Evolutionary conservation across 768 basidiomycete genomes (phyloP).

Genomic region (Pleurotus tuber-regium): DNA sequence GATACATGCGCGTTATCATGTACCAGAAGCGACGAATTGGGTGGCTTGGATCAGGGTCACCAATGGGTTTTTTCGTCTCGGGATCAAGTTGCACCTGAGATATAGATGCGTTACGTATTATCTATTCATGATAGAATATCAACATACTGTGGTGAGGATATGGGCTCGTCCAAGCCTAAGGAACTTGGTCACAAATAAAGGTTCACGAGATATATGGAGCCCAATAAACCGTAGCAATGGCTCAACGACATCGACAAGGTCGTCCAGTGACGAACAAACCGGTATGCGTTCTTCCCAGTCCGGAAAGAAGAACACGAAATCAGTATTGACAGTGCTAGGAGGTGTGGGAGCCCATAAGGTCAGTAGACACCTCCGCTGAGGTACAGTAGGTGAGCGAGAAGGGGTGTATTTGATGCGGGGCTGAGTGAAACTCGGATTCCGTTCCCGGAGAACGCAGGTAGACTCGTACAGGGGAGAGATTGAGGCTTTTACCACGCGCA

Average conservation of each 20-base stretch:
- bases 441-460: conserved; percentile 51
- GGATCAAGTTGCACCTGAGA: conserved; percentile 54
- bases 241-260: conserved; percentile 73
- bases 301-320: conserved; percentile 91
- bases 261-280: conserved; percentile 58
- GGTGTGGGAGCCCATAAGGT: conserved; percentile 81
- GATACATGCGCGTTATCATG: conserved; percentile 70
- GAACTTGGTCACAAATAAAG: conserved; percentile 75
- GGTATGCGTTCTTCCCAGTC: conserved; percentile 76
- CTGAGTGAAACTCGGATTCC: conserved; percentile 58
- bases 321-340: conserved; percentile 66
- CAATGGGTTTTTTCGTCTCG: conserved; percentile 56
- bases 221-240: conserved; percentile 81
- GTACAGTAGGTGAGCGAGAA: conserved; percentile 49
- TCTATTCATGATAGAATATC: background rate
- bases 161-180: conserved; percentile 73
- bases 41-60: conserved; percentile 52
- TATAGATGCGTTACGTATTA: conserved; percentile 1
- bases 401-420: conserved; percentile 64
- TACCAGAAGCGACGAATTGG: conserved; percentile 83
- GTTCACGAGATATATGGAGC: conserved; percentile 76
- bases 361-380: conserved; percentile 61
- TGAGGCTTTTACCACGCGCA: conserved; percentile 71
- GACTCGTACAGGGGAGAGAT: conserved; percentile 66
- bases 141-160: conserved; percentile 49